phyloP scores from a whole-genome alignment of 176 grass and related monocot species.

The Phoenix roebelenii region DNA sequence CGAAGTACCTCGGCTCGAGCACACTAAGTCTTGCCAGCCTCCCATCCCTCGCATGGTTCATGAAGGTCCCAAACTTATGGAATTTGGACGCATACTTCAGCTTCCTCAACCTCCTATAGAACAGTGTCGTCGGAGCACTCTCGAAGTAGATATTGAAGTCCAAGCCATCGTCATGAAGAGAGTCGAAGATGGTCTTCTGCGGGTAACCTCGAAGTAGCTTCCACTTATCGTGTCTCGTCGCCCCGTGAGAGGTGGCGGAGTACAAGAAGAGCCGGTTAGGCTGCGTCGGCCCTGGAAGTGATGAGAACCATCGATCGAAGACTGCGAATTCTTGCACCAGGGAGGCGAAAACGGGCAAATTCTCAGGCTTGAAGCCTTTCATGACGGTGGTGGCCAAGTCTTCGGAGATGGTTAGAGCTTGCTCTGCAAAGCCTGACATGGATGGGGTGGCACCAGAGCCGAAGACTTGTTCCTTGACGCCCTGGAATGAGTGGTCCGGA shows the following conservation, averaged over 20 bases:
- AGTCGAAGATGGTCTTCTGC: conserved; percentile 16
- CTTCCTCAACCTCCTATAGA: conserved; percentile 5
- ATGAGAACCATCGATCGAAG: conserved; percentile 19
- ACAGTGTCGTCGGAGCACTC: conserved; percentile 6
- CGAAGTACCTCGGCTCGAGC: conserved; percentile 17
- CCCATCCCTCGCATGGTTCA: neutral
- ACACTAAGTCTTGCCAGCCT: conserved; percentile 4
- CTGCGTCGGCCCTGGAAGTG: conserved; percentile 9
- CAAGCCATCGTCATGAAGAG: neutral
- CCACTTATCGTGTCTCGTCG: neutral
- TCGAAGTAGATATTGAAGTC: conserved; percentile 8
- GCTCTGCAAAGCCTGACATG: conserved; percentile 17
- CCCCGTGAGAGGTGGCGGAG: conserved; percentile 16
- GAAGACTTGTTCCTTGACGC: conserved; percentile 4
- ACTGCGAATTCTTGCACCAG: conserved; percentile 10
- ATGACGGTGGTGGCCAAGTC: neutral
- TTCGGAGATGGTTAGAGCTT: neutral
- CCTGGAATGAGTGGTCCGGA: conserved; percentile 6
- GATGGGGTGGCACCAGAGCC: neutral
- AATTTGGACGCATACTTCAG: conserved; percentile 9
- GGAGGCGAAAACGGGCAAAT: neutral
- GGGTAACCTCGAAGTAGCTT: neutral
- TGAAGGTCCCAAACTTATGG: neutral
- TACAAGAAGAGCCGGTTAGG: conserved; percentile 15
- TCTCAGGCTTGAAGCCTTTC: conserved; percentile 1